These are phyloP conservation scores for Russula earlei DNA, from an alignment of 768 basidiomycete genomes.

Conservation along the genomic window DNA sequence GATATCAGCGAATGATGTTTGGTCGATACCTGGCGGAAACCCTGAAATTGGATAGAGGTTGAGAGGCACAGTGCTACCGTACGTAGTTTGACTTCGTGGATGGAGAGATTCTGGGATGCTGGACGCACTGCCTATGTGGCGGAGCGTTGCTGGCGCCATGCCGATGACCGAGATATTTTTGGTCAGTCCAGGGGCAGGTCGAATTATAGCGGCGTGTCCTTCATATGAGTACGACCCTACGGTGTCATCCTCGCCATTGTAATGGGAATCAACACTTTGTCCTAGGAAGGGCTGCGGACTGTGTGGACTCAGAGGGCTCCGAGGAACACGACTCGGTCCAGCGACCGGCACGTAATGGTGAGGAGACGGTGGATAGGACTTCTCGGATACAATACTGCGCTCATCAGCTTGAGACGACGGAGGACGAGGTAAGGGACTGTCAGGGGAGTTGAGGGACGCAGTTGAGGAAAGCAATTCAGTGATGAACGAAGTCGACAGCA, in stretches of 20 bases:
- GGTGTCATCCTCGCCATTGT: slow-evolving; percentile 4
- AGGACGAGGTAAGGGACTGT: slow-evolving; percentile 22
- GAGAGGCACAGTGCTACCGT: slow-evolving; percentile 7
- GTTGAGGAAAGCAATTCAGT: slow-evolving; percentile 37
- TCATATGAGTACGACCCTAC: slow-evolving; percentile 12
- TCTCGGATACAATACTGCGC: slow-evolving; percentile 37
- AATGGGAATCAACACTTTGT: not conserved
- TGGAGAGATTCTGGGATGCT: not conserved
- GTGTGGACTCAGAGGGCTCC: too few species aligned
- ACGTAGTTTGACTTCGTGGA: slow-evolving; percentile 1
- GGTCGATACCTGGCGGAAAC: not conserved
- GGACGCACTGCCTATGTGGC: slow-evolving; percentile 16
- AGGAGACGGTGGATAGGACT: slow-evolving; percentile 37
- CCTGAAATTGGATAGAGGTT: not conserved
- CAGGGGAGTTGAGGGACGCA: slow-evolving; percentile 18
- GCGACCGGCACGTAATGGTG: slow-evolving; percentile 20
- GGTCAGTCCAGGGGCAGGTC: slow-evolving; percentile 16
- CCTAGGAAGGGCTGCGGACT: not conserved
- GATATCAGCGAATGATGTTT: not conserved
- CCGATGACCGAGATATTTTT: slow-evolving; percentile 27
- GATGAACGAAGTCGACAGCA: slow-evolving; percentile 55
- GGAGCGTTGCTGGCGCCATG: slow-evolving; percentile 28
- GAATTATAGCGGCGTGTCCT: not conserved
- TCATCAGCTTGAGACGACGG: slow-evolving; percentile 16
- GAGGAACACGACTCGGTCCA: slow-evolving; percentile 12